Evolutionary conservation across 371 early-diverging fungal genomes (phyloP), one percentile per base, ranked within the genome.

Genomic region (Lichtheimia ramosa): DNA sequence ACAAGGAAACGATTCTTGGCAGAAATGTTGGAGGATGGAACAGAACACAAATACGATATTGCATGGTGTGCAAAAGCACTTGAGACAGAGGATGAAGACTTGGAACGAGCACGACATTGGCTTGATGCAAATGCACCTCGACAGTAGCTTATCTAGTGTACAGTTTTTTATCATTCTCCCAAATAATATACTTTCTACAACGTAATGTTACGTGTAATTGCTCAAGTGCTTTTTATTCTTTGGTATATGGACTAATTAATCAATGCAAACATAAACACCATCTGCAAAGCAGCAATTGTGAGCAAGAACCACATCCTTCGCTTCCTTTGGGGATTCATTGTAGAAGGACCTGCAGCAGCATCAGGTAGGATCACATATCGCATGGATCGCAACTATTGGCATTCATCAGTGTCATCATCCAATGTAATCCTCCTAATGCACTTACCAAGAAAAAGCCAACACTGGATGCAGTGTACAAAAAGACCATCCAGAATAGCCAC

Each of bases 321-420:
- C 70, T 88, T 88, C 41, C 94, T 85, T 53, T 90, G 87, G 54
- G 93, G 88, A 21, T 85, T 75, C 48, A 89, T 82, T 24, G 91
- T 89, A 55, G 87, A 89, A 18, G 88, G 86, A 46, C 84, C 79
- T 3, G 82, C 71, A 14, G 89, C 76, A 0, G 90, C 74, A 59
- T 95, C 96, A 15, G 96, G 96, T 48, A 96, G 77, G 42, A 96
- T 88, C 21, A 94, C 87, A 69, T 95, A 89, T 61, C 92, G 85
- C 79, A 97, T 78, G 4, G 95, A 91, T 54, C 97, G 87, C 59
- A 96, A 69, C 88, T 87, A 67, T 40, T 28, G 7, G 23, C 0
- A 34, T 46, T 25, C 34, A 10, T 34, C 34, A 34, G 34, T 34
- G 10, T 34, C 8, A 6, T 3, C 3, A 0, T 2, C 3, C 46